A percentile compares a stretch with the other conserved stretches of the same genome.
These are phyloP conservation scores for Catharanthus roseus DNA, from an alignment of 257 asterid genomes.

Conservation along the genomic window DNA sequence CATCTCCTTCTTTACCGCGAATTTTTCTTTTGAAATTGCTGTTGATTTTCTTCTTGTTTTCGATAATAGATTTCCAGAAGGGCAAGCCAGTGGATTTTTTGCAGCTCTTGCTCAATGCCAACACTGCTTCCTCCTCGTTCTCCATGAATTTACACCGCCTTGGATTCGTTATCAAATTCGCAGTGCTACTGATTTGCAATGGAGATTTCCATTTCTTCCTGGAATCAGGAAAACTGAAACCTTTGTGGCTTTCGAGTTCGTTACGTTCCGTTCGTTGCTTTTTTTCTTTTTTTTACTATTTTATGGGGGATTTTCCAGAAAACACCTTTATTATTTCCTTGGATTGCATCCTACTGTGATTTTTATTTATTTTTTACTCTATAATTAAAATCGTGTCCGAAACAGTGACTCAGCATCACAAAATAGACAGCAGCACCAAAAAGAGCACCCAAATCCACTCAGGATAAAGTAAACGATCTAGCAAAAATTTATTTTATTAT, in stretches of 20 bases:
- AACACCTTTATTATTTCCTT: too few species aligned
- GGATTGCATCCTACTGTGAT: too few species aligned
- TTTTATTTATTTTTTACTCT: too few species aligned
- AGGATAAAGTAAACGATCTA: too few species aligned
- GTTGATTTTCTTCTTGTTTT: background rate
- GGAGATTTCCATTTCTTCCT: background rate
- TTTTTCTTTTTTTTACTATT: too few species aligned
- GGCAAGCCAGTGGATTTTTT: background rate
- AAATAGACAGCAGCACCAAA: too few species aligned
- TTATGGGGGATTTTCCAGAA: too few species aligned
- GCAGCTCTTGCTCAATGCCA: background rate
- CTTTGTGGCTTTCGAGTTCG: background rate
- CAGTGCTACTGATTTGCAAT: background rate
- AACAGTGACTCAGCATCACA: too few species aligned
- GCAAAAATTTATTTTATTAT: too few species aligned
- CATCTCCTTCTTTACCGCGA: background rate
- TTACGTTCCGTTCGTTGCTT: background rate
- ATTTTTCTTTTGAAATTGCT: background rate
- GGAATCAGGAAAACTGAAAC: background rate
- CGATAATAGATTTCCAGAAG: constrained; percentile 3
- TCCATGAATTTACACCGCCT: background rate
- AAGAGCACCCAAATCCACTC: too few species aligned
- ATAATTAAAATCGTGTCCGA: too few species aligned
- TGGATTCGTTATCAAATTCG: background rate
- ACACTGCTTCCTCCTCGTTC: background rate